Percentiles rank a stretch among this genome's conserved stretches.
These are phyloP conservation scores for Solanum paucissectum DNA, from an alignment of 257 asterid genomes.

Conservation along the genomic window DNA sequence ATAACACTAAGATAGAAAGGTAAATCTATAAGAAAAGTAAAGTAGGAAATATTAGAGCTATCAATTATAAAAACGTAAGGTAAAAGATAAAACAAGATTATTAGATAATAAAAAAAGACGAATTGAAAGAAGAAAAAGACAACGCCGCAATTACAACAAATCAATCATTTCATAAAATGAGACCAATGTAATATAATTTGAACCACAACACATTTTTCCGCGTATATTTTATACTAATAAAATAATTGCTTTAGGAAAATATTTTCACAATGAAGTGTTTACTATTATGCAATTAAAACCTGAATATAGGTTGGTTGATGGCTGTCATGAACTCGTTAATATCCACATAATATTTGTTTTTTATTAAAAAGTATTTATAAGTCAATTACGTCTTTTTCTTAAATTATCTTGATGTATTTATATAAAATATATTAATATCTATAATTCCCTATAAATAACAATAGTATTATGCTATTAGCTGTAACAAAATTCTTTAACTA, in stretches of 20 bases:
- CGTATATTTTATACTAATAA: background rate
- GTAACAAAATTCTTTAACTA: background rate
- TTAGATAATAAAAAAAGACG: too few species aligned
- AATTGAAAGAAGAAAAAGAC: too few species aligned
- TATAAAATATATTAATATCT: background rate
- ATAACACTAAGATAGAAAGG: too few species aligned
- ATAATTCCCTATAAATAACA: background rate
- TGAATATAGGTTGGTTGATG: background rate
- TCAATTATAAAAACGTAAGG: too few species aligned
- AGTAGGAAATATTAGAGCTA: too few species aligned
- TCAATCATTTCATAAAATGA: too few species aligned
- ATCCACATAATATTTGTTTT: background rate
- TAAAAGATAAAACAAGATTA: too few species aligned
- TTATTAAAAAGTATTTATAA: too few species aligned
- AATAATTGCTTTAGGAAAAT: background rate
- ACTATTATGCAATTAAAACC: background rate
- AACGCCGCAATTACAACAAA: rapidly evolving
- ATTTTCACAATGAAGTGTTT: background rate
- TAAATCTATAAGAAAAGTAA: too few species aligned
- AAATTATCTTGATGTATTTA: background rate
- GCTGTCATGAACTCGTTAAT: background rate
- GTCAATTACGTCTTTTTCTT: background rate
- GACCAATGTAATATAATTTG: background rate
- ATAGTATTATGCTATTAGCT: background rate
- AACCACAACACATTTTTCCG: background rate